phyloP scores from a whole-genome alignment of 352 stramenopile species.

The Pythium chondricola region DNA sequence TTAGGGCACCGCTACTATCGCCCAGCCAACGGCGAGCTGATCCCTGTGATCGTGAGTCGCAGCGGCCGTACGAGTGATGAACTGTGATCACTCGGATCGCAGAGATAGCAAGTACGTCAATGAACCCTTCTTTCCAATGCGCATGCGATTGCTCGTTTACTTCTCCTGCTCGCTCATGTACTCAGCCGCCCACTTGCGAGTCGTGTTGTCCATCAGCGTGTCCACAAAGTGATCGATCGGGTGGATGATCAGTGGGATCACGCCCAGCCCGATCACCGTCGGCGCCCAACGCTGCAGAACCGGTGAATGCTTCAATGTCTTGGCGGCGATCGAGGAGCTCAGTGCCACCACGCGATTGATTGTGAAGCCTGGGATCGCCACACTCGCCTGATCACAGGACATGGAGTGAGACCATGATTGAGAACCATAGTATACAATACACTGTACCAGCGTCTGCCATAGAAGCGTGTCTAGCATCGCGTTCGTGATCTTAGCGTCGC shows the following conservation, averaged over 20 bases:
- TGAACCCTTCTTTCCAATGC: no score
- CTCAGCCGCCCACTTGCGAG: conserved; percentile 36
- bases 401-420: no score
- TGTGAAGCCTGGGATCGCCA: conserved; percentile 75
- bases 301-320: conserved; percentile 32
- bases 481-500: conserved; percentile 25
- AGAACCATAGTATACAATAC: no score
- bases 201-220: conserved; percentile 41
- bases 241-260: conserved; percentile 86
- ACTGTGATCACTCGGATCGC: no score
- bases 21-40: conserved; percentile 57
- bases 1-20: conserved; percentile 60
- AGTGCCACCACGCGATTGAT: conserved; percentile 77
- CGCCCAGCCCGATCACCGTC: conserved; percentile 65
- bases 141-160: no score
- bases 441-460: conserved; percentile 74
- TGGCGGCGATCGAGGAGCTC: conserved; percentile 28
- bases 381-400: conserved; percentile 46
- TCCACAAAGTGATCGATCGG: conserved; percentile 77
- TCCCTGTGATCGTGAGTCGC: conserved; percentile 39
- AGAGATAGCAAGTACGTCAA: no score
- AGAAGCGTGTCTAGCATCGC: conserved; percentile 64
- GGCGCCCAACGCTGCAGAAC: conserved; percentile 50
- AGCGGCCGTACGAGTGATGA: background rate
- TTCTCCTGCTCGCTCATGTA: conserved; percentile 27